Percentiles rank a stretch among this genome's conserved stretches.
phyloP scores from a whole-genome alignment of 2,329 filamentous ascomycete genomes.

The Cordyceps javanica region DNA sequence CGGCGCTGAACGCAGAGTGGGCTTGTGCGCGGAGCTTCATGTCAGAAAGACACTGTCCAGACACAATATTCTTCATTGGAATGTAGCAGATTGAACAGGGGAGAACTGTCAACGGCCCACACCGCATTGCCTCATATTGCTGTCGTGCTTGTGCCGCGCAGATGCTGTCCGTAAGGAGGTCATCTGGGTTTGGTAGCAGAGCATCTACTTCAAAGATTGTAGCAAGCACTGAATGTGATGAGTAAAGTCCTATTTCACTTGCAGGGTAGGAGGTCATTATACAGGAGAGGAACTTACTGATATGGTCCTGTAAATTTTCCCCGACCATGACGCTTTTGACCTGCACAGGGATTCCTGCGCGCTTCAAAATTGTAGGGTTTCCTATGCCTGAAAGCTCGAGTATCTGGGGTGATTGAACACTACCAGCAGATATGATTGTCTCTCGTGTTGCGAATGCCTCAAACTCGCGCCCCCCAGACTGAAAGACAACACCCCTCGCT shows the following conservation, averaged over 20 bases:
- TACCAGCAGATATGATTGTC: slow-evolving; percentile 54
- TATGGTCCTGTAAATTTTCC: slow-evolving; percentile 49
- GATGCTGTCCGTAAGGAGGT: slow-evolving; percentile 26
- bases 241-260: background rate
- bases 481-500: slow-evolving; percentile 29
- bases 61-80: slow-evolving; percentile 30
- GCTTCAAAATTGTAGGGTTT: background rate
- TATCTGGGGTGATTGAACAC: slow-evolving; percentile 49
- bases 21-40: slow-evolving; percentile 18
- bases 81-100: slow-evolving; percentile 38
- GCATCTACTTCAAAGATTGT: slow-evolving; percentile 41
- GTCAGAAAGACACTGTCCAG: slow-evolving; percentile 17
- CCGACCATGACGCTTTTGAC: slow-evolving; percentile 36
- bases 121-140: slow-evolving; percentile 23
- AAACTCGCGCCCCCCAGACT: slow-evolving; percentile 29
- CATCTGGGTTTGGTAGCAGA: slow-evolving; percentile 32
- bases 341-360: background rate
- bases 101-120: slow-evolving; percentile 33
- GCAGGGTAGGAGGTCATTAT: background rate
- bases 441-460: slow-evolving; percentile 40
- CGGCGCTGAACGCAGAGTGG: slow-evolving; percentile 16
- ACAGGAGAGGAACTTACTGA: background rate
- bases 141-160: slow-evolving; percentile 27
- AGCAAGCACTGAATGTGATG: slow-evolving; percentile 29
- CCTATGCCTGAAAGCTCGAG: slow-evolving; percentile 45